These are phyloP conservation scores for Hamigera avellanea DNA, from an alignment of 495 filamentous ascomycete species.

Conservation along the genomic window DNA sequence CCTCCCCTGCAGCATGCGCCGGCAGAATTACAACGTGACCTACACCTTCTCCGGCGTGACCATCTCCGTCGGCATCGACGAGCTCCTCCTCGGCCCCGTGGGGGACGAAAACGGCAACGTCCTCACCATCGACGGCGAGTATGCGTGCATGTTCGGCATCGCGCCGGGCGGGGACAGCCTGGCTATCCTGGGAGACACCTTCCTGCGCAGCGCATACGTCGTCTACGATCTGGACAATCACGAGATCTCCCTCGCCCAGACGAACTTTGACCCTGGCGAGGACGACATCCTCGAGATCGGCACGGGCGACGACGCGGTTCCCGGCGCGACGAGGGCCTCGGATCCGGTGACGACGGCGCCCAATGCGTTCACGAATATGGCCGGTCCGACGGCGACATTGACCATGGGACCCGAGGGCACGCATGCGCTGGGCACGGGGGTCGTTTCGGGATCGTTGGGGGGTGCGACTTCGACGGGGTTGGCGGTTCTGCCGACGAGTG, in stretches of 20 bases:
- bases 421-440: too few relatives aligned
- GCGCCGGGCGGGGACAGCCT: constrained; percentile 36
- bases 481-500: constrained; percentile 9
- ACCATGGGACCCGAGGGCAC: background rate
- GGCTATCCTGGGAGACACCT: constrained; percentile 69
- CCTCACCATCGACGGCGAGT: constrained; percentile 1
- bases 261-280: constrained; percentile 57
- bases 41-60: constrained; percentile 48
- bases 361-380: constrained; percentile 10
- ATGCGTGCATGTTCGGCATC: constrained; percentile 57
- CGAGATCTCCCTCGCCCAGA: constrained; percentile 64
- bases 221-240: constrained; percentile 81
- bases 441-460: too few relatives aligned
- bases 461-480: constrained; percentile 4
- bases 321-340: constrained; percentile 49
- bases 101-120: constrained; percentile 1
- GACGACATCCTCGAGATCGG: constrained; percentile 58
- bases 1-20: constrained; percentile 53
- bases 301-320: constrained; percentile 48
- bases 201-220: constrained; percentile 80
- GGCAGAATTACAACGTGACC: constrained; percentile 42
- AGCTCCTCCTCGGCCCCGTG: constrained; percentile 16
- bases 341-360: constrained; percentile 37
- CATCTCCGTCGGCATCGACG: constrained; percentile 14
- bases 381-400: constrained; percentile 1